Evolutionary conservation across 2,329 filamentous ascomycete genomes (phyloP).

Genomic region (Sclerotinia borealis): DNA sequence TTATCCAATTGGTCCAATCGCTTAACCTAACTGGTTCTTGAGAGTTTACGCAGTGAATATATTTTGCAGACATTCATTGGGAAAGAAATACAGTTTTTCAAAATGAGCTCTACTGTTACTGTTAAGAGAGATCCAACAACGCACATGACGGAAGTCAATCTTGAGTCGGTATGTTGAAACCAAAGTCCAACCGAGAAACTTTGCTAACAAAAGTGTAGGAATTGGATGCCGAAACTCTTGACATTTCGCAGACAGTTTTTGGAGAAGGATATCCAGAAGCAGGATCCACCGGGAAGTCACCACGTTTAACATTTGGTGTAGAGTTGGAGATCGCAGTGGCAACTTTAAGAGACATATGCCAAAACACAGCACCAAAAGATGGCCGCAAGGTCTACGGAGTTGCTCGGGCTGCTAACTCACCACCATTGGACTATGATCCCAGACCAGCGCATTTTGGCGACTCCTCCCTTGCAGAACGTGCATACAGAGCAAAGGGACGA

Average conservation of each 20-base stretch:
- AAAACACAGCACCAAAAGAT: neutral
- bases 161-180: neutral
- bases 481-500: neutral
- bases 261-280: neutral
- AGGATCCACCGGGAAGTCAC: neutral
- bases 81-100: neutral
- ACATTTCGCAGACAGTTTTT: neutral
- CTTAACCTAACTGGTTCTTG: neutral
- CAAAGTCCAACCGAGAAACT: too few relatives aligned
- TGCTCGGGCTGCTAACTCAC: neutral
- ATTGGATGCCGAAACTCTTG: neutral
- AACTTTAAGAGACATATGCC: neutral
- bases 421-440: neutral
- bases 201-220: too few relatives aligned
- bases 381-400: neutral
- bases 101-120: neutral
- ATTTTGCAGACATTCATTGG: neutral
- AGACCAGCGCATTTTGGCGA: neutral
- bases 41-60: neutral
- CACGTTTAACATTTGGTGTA: conserved; percentile 10
- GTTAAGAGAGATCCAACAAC: neutral
- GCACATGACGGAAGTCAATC: neutral
- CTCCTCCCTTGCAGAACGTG: neutral
- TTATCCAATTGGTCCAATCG: neutral
- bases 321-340: conserved; percentile 6